Percentiles rank a stretch among this genome's conserved stretches.
Evolutionary conservation across 225 moss, liverwort and hornwort genomes (phyloP).

Genomic region (Lunularia cruciata): DNA sequence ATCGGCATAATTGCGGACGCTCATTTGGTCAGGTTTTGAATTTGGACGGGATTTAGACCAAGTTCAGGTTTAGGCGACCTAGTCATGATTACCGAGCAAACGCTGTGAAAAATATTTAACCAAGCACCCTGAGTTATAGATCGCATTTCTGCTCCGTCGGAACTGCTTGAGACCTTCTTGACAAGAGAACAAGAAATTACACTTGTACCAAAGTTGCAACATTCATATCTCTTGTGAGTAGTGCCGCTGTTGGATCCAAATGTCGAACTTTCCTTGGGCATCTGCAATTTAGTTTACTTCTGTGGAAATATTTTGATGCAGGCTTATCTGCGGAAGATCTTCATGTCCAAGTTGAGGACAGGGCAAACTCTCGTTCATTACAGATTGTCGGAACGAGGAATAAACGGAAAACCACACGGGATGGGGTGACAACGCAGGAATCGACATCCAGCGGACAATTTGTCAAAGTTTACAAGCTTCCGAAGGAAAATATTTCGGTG

Average conservation of each 20-base stretch:
- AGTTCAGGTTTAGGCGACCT: background rate
- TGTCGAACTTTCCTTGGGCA: background rate
- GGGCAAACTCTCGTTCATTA: slow-evolving; percentile 9
- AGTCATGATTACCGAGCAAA: too few species aligned
- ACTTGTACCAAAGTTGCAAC: too few species aligned
- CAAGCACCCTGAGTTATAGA: too few species aligned
- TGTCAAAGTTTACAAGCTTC: slow-evolving; percentile 29
- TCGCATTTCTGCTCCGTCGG: too few species aligned
- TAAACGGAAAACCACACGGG: background rate
- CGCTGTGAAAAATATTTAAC: too few species aligned
- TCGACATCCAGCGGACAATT: slow-evolving; percentile 22
- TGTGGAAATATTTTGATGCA: slow-evolving; percentile 10
- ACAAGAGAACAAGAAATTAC: too few species aligned
- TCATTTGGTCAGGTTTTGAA: too few species aligned
- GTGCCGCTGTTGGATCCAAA: background rate
- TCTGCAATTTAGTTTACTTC: background rate
- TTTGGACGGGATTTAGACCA: background rate
- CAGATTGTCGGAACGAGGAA: slow-evolving; percentile 17
- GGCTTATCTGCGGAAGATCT: slow-evolving; percentile 33
- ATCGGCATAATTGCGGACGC: too few species aligned
- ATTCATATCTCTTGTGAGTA: too few species aligned
- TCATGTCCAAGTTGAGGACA: slow-evolving; percentile 29
- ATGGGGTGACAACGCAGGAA: slow-evolving; percentile 7
- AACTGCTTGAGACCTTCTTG: too few species aligned
- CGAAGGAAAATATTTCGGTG: slow-evolving; percentile 10